Evolutionary conservation across 371 early-diverging fungal genomes (phyloP).

Genomic region (Circinella umbellata): DNA sequence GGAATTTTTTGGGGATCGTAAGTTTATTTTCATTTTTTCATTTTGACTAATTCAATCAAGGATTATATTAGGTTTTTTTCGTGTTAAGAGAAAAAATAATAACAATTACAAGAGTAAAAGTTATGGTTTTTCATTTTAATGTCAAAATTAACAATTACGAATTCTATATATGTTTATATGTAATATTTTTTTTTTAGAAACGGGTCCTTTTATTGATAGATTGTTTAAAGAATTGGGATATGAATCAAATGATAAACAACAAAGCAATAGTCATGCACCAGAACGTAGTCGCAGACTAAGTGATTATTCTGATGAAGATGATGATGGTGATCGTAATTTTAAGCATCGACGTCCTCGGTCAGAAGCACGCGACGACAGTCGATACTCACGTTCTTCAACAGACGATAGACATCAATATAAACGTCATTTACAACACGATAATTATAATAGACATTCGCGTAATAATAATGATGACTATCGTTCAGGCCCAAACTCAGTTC

Average conservation of each 20-base stretch:
- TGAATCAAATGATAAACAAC: conserved; percentile 38
- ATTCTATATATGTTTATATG: background rate
- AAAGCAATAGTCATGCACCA: conserved; percentile 10
- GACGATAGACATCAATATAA: conserved; percentile 26
- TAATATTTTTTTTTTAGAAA: conserved; percentile 53
- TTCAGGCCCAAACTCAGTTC: conserved; percentile 19
- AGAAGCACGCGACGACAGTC: conserved; percentile 40
- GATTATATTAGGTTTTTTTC: no score
- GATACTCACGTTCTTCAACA: conserved; percentile 7
- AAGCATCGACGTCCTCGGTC: conserved; percentile 72
- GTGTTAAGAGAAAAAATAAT: no score
- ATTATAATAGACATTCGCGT: conserved; percentile 18
- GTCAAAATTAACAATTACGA: no score
- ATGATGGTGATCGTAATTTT: conserved; percentile 74
- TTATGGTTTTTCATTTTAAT: no score
- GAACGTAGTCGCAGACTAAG: conserved; percentile 26
- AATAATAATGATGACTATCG: conserved; percentile 24
- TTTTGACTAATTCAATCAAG: background rate
- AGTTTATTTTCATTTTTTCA: conserved; percentile 11
- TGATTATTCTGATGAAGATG: conserved; percentile 64
- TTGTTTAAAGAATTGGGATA: conserved; percentile 56
- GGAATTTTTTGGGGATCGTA: conserved; percentile 63
- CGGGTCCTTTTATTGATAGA: conserved; percentile 64
- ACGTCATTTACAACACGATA: conserved; percentile 29
- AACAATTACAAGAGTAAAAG: no score